Conservation (phyloP, 306 rosid species). For the Adenanthera pavonina region DNA sequence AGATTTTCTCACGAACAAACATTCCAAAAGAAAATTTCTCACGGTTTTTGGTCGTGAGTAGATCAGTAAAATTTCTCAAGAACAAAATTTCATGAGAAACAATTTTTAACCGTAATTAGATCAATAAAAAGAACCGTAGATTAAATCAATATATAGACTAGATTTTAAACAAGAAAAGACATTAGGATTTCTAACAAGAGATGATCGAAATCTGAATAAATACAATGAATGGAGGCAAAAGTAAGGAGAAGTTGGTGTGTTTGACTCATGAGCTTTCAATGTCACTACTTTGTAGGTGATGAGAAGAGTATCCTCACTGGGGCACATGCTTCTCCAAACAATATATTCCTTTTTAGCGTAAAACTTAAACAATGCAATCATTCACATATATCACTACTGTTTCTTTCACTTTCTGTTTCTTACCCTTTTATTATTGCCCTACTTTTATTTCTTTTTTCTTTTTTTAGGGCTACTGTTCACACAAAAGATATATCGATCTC, state of each 20-base stretch:
- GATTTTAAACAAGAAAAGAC: too few species aligned
- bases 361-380: conserved; percentile 46
- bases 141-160: too few species aligned
- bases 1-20: too few species aligned
- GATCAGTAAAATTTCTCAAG: too few species aligned
- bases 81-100: too few species aligned
- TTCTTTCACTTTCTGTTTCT: background rate
- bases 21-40: too few species aligned
- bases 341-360: conserved; percentile 51
- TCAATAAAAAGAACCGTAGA: too few species aligned
- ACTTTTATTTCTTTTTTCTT: background rate
- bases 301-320: conserved; percentile 22
- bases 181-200: background rate
- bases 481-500: too few species aligned
- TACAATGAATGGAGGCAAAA: conserved; percentile 22
- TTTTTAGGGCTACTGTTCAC: too few species aligned
- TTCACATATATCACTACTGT: conserved; percentile 29
- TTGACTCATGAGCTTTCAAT: conserved; percentile 38
- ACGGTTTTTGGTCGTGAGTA: too few species aligned
- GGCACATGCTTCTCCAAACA: conserved; percentile 51
- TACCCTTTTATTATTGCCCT: background rate
- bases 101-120: too few species aligned
- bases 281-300: conserved; percentile 34
- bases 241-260: conserved; percentile 5
- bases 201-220: background rate